These are phyloP conservation scores for Neurospora sp. DNA, from an alignment of 2,329 filamentous ascomycete species.

Conservation along the genomic window DNA sequence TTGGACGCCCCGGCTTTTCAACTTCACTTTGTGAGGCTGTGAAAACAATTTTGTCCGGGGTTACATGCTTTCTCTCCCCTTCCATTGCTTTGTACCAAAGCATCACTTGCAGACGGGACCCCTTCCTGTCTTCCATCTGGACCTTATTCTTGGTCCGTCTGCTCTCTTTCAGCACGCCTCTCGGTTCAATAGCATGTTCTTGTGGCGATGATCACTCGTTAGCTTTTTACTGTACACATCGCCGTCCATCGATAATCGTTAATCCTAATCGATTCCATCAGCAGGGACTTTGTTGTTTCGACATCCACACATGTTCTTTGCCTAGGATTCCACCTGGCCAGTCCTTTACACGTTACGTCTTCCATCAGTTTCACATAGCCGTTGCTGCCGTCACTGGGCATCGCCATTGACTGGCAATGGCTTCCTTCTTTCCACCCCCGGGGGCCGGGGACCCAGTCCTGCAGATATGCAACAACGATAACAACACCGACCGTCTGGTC, in stretches of 20 bases:
- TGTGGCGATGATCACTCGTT: not conserved
- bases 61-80: not conserved
- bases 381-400: not conserved
- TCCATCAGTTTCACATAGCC: not conserved
- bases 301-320: not conserved
- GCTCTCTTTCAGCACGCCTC: not conserved
- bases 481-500: slow-evolving; percentile 12
- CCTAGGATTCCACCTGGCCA: not conserved
- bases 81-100: not conserved
- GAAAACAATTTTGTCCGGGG: not conserved
- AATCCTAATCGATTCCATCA: not conserved
- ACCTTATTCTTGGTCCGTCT: not conserved
- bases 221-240: not conserved
- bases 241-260: not conserved
- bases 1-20: not conserved
- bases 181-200: not conserved
- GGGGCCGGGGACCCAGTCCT: slow-evolving; percentile 20
- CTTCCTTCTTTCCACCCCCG: slow-evolving; percentile 25
- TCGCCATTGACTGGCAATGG: slow-evolving; percentile 15
- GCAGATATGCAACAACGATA: slow-evolving; percentile 11
- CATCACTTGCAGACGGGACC: not conserved
- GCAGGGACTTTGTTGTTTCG: not conserved
- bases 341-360: not conserved
- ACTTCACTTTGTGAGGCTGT: not conserved
- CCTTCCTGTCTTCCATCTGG: not conserved